phyloP scores from a whole-genome alignment of 2,329 filamentous ascomycete genomes.

The Alternaria rosae region DNA sequence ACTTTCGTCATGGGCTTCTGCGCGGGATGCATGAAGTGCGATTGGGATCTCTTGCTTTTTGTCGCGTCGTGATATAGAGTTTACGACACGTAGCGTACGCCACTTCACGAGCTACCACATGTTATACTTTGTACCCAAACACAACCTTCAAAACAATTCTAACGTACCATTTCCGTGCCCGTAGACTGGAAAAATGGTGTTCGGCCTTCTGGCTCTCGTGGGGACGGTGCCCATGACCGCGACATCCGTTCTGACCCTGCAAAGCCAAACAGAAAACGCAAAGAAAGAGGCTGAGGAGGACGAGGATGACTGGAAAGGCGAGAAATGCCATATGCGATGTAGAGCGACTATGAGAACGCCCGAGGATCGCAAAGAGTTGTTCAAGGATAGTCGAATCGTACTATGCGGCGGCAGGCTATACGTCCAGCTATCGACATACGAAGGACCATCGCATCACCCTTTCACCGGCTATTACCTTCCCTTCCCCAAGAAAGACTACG shows the following conservation, averaged over 20 bases:
- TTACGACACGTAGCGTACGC: neutral
- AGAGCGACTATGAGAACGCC: slow-evolving; percentile 24
- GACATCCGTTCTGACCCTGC: slow-evolving; percentile 27
- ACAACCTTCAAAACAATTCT: neutral
- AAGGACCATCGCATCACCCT: slow-evolving; percentile 43
- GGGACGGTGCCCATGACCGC: slow-evolving; percentile 29
- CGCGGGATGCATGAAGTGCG: neutral
- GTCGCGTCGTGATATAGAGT: neutral
- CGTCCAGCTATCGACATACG: slow-evolving; percentile 29
- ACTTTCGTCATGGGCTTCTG: slow-evolving; percentile 11
- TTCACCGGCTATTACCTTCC: slow-evolving; percentile 59
- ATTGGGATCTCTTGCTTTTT: neutral
- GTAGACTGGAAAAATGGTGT: slow-evolving; percentile 14
- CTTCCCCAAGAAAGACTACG: slow-evolving; percentile 55
- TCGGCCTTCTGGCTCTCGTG: slow-evolving; percentile 23
- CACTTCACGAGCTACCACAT: neutral
- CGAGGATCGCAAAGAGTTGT: slow-evolving; percentile 27
- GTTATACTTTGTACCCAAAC: neutral
- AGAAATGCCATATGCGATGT: slow-evolving; percentile 30
- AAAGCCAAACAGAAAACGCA: slow-evolving; percentile 28
- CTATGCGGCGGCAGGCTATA: slow-evolving; percentile 27
- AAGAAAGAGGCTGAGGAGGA: slow-evolving; percentile 15
- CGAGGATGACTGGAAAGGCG: slow-evolving; percentile 28
- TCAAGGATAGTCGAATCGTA: slow-evolving; percentile 22
- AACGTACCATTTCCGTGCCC: neutral